phyloP scores from a whole-genome alignment of 2,329 filamentous ascomycete genomes.

The Balansia obtecta region DNA sequence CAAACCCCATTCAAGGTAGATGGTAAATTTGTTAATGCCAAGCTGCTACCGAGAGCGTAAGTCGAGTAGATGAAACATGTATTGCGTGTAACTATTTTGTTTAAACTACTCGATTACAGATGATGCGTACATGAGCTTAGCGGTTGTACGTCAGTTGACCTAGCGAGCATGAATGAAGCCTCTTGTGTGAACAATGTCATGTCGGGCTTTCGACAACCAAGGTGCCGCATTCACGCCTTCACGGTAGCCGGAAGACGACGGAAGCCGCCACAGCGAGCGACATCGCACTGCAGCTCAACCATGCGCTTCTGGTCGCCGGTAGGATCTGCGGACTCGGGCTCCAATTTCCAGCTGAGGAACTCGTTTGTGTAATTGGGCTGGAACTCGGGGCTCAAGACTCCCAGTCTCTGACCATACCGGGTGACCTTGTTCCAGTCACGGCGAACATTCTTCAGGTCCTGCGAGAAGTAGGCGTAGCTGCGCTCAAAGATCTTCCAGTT shows the following conservation, averaged over 20 bases:
- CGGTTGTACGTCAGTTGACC: background rate
- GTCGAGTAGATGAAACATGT: background rate
- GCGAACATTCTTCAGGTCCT: slow-evolving; percentile 60
- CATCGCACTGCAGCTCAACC: slow-evolving; percentile 53
- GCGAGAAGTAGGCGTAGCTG: slow-evolving; percentile 64
- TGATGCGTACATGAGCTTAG: background rate
- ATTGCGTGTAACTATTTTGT: background rate
- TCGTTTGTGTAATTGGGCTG: slow-evolving; percentile 64
- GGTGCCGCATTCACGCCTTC: background rate
- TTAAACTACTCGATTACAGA: background rate
- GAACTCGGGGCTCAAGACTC: slow-evolving; percentile 51
- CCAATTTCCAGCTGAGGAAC: slow-evolving; percentile 54
- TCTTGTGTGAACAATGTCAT: background rate
- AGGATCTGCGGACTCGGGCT: slow-evolving; percentile 53
- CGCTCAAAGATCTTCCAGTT: slow-evolving; percentile 74
- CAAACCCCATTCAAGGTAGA: too few species aligned
- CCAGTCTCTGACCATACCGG: slow-evolving; percentile 60
- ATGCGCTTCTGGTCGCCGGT: slow-evolving; percentile 64
- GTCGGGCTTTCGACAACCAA: too few species aligned
- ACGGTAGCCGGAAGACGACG: slow-evolving; percentile 26
- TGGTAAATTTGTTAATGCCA: too few species aligned
- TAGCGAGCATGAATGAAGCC: background rate
- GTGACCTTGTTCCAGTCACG: slow-evolving; percentile 73
- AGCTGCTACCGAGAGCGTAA: too few species aligned
- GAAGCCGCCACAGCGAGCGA: slow-evolving; percentile 55